A percentile compares a stretch with the other conserved stretches of the same genome.
These are phyloP conservation scores for Exidia glandulosa DNA, from an alignment of 768 basidiomycete genomes.

Conservation along the genomic window DNA sequence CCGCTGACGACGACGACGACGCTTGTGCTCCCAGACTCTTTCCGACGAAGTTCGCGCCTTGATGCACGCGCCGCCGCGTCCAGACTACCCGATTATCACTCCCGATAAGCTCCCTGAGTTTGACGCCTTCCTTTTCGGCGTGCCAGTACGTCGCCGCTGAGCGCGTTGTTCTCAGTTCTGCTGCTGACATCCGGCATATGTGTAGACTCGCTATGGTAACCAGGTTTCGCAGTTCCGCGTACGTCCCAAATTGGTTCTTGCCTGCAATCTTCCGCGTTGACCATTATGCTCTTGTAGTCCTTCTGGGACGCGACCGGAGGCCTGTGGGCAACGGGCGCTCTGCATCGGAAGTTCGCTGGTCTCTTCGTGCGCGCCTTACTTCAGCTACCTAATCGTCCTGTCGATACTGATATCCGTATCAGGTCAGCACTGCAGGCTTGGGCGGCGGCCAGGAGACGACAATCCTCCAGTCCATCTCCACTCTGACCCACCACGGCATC, in stretches of 20 bases:
- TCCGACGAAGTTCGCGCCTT: slow-evolving; percentile 49
- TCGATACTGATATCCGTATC: background rate
- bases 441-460: slow-evolving; percentile 77
- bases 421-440: slow-evolving; percentile 49
- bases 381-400: no score
- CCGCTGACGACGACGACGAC: background rate
- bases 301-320: slow-evolving; percentile 71
- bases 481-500: slow-evolving; percentile 63
- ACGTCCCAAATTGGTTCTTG: background rate
- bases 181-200: background rate
- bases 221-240: background rate
- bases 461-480: slow-evolving; percentile 36
- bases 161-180: background rate
- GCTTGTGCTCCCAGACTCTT: slow-evolving; percentile 71
- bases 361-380: slow-evolving; percentile 33
- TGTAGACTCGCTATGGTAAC: background rate
- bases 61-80: slow-evolving; percentile 65
- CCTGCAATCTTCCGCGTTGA: background rate
- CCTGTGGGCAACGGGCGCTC: slow-evolving; percentile 47
- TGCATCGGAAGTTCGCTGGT: slow-evolving; percentile 66
- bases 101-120: slow-evolving; percentile 42
- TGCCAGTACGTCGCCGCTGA: slow-evolving; percentile 66
- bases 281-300: slow-evolving; percentile 23
- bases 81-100: slow-evolving; percentile 55
- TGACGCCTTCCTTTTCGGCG: slow-evolving; percentile 68